A percentile compares a stretch with the other conserved stretches of the same genome.
phyloP scores from a whole-genome alignment of 2,329 filamentous ascomycete species.

The Botrytis galanthina region DNA sequence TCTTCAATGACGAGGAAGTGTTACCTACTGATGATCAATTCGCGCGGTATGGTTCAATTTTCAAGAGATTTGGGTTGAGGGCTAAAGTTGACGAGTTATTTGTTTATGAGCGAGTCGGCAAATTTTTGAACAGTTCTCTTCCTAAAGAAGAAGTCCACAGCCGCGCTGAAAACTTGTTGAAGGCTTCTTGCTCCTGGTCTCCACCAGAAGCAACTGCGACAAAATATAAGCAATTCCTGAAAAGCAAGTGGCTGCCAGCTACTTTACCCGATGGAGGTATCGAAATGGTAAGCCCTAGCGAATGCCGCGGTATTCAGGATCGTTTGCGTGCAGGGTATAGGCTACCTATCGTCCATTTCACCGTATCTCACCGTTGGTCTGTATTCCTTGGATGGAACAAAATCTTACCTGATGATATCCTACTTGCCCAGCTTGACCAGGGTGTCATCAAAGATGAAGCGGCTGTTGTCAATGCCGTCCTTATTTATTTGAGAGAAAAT shows the following conservation, averaged over 20 bases:
- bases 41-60: constrained; percentile 22
- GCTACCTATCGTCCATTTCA: constrained; percentile 23
- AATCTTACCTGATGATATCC: constrained; percentile 20
- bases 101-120: constrained; percentile 21
- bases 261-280: background rate
- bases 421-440: constrained; percentile 28
- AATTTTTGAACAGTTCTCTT: constrained; percentile 23
- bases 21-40: constrained; percentile 28
- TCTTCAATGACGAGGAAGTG: constrained; percentile 34
- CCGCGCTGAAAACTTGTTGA: constrained; percentile 21
- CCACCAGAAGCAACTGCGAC: background rate
- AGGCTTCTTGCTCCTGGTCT: constrained; percentile 21
- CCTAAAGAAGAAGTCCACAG: constrained; percentile 9
- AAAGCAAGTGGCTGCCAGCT: constrained; percentile 29
- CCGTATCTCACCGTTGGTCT: constrained; percentile 25
- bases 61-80: constrained; percentile 31
- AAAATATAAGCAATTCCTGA: constrained; percentile 14
- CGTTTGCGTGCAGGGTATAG: constrained; percentile 24
- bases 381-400: constrained; percentile 28
- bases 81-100: constrained; percentile 27
- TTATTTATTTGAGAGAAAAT: constrained; percentile 25
- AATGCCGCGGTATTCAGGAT: constrained; percentile 28
- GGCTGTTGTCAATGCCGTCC: constrained; percentile 26
- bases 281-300: constrained; percentile 20
- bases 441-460: constrained; percentile 22